Conservation (phyloP, 2,329 filamentous ascomycete species). For the Aureobasidium sp. region DNA sequence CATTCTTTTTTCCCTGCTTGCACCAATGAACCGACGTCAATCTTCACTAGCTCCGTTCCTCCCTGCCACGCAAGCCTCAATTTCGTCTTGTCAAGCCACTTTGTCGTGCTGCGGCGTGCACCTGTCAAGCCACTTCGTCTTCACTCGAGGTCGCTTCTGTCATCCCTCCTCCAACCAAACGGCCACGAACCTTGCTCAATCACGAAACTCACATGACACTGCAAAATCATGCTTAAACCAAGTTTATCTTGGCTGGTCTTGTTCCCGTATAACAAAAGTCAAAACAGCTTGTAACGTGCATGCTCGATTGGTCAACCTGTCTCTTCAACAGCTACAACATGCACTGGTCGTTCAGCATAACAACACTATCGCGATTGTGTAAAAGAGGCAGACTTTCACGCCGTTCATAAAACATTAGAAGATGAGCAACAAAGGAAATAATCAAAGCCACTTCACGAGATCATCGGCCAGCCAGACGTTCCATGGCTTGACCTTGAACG, state of each 20-base stretch:
- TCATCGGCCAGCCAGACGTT: constrained; percentile 6
- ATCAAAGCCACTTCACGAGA: neutral
- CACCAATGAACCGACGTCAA: neutral
- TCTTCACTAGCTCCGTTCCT: neutral
- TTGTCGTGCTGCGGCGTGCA: neutral
- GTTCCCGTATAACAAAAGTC: neutral
- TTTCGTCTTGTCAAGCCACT: constrained; percentile 1
- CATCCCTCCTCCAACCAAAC: neutral
- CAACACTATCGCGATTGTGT: neutral
- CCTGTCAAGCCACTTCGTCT: neutral
- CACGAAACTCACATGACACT: neutral
- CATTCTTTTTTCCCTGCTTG: neutral
- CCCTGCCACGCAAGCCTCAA: constrained; percentile 5
- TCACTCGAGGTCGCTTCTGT: neutral
- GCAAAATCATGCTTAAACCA: neutral
- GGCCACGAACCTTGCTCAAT: neutral
- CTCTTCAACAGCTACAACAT: neutral
- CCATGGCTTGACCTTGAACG: constrained; percentile 7
- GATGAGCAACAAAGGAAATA: neutral
- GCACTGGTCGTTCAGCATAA: neutral
- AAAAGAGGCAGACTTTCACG: neutral
- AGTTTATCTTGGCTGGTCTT: neutral
- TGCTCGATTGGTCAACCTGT: neutral
- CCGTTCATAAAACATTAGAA: neutral
- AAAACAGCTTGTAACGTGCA: neutral